These are phyloP conservation scores for Cutaneotrichosporon sp. DNA, from an alignment of 1,284 basidiomycete genomes.

Conservation along the genomic window DNA sequence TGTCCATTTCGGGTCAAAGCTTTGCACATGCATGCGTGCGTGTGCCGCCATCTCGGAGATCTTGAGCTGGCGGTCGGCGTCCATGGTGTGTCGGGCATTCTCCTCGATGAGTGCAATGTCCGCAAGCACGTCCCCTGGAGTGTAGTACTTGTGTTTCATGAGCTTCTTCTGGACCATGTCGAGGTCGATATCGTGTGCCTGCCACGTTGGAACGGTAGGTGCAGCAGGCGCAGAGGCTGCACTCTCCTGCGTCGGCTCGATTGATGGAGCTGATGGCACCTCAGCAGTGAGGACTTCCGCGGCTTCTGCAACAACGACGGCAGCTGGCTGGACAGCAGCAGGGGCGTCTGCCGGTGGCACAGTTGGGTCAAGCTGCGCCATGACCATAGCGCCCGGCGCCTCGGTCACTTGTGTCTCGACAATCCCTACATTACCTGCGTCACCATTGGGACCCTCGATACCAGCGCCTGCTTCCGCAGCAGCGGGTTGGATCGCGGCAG, in stretches of 20 bases:
- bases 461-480: background rate
- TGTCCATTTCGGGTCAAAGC: conserved; percentile 77
- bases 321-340: background rate
- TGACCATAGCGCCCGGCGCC: background rate
- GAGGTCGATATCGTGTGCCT: conserved; percentile 71
- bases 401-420: conserved; percentile 5
- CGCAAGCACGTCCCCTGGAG: conserved; percentile 77
- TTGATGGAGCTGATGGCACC: background rate
- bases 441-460: conserved; percentile 2
- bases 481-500: background rate
- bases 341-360: background rate
- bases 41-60: conserved; percentile 88
- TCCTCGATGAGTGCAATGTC: conserved; percentile 85
- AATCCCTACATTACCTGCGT: background rate
- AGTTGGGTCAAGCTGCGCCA: conserved; percentile 1
- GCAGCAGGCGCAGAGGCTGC: background rate
- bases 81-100: conserved; percentile 69
- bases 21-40: conserved; percentile 72
- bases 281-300: background rate
- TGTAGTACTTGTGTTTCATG: conserved; percentile 81
- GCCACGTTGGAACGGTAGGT: conserved; percentile 20
- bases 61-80: conserved; percentile 70
- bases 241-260: background rate
- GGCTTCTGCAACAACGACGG: background rate
- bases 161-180: conserved; percentile 85